Evolutionary conservation across 2,329 filamentous ascomycete genomes (phyloP), one percentile per base, ranked within the genome.

Genomic region (Diaporthe sp.): DNA sequence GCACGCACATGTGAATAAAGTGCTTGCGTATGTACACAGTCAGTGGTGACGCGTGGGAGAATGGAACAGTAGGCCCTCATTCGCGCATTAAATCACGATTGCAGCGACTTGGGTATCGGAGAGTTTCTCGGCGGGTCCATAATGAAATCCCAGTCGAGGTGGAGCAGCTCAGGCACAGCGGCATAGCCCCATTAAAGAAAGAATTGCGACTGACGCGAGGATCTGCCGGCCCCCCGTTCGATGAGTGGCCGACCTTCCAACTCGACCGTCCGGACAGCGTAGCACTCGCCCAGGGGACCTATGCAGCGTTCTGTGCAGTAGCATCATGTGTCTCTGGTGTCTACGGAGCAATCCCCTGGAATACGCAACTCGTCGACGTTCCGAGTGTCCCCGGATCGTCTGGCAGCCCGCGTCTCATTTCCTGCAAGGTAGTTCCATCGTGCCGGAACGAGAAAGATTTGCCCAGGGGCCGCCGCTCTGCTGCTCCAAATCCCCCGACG

Each of bases 341-440:
- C 37, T 55, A 55, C 51, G 25, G 42, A 28, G 17, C 3, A 15
- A 34, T 51, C 28, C 46, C 42, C 22, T 34, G 19, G 31, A 68
- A 53, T 19, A 68, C 62, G 46, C 31, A 37, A 53, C 34, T 28
- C 31, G 15, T 28, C 10, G 22, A 39, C 31, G 46, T 68, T 42
- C 65, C 65, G 46, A 68, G 31, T 25, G 22, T 19, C 65, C 65
- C 46, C 62, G 46, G 62, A 68, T 68, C 62, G 62, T 68, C 62
- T 68, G 46, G 62, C 62, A 68, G 62, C 22, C 62, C 65, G 34
- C 65, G 65, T 68, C 65, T 68, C 65, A 68, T 53, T 68, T 68
- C 65, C 65, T 68, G 65, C 65, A 68, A 39, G 65, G 65, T 51
- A 55, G 65, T 68, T 53, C 65, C 65, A 68, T 68, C 65, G 65